phyloP scores from a whole-genome alignment of 768 basidiomycete species.

The Sistotremastrum suecicum region DNA sequence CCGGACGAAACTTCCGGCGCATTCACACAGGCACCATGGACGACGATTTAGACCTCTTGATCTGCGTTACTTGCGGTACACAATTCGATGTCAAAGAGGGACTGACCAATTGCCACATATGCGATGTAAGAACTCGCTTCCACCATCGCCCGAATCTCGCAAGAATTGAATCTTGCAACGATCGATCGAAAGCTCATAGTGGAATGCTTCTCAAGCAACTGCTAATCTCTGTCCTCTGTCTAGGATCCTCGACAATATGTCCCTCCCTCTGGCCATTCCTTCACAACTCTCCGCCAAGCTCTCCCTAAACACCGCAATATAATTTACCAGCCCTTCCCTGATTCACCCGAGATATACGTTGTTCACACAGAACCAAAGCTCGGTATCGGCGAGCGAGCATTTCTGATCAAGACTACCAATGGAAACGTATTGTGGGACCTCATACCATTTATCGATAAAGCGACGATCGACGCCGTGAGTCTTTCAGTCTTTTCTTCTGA shows the following conservation, averaged over 20 bases:
- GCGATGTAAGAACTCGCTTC: conserved; percentile 1
- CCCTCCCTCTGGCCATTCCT: conserved; percentile 5
- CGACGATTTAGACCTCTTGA: neutral
- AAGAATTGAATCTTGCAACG: neutral
- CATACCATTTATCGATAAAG: conserved; percentile 3
- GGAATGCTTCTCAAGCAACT: too few species aligned
- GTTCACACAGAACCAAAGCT: conserved; percentile 4
- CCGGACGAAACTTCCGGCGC: too few species aligned
- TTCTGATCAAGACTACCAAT: conserved; percentile 4
- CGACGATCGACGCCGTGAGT: conserved; percentile 2
- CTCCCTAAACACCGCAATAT: conserved; percentile 2
- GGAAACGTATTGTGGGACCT: conserved; percentile 7
- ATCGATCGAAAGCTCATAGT: too few species aligned
- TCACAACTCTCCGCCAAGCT: conserved; percentile 2
- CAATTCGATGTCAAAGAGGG: neutral
- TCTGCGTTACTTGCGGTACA: conserved; percentile 2
- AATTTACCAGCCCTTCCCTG: neutral
- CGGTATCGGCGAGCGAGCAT: conserved; percentile 6
- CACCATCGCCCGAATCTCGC: neutral
- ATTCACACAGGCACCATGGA: too few species aligned
- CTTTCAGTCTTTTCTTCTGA: too few species aligned
- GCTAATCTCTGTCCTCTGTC: neutral
- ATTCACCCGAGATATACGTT: conserved; percentile 1
- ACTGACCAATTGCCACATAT: neutral
- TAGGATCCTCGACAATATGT: conserved; percentile 6